These are phyloP conservation scores for Calocera viscosa DNA, from an alignment of 768 basidiomycete species.

Conservation along the genomic window DNA sequence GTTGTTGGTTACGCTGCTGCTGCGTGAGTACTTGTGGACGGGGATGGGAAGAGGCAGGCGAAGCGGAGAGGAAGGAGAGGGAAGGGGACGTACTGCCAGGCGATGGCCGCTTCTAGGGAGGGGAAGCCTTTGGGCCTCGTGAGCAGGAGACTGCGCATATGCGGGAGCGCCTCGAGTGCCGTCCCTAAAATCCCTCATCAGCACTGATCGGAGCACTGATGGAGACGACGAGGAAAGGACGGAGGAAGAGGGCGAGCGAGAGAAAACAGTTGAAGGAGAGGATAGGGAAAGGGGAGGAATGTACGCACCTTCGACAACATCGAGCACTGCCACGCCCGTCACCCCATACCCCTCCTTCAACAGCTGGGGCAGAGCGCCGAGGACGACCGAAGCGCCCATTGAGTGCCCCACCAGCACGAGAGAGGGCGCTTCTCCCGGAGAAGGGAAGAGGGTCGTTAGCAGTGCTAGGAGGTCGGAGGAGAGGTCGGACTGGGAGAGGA, in stretches of 20 bases:
- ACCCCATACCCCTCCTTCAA: slow-evolving; percentile 57
- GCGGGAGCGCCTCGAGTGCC: slow-evolving; percentile 81
- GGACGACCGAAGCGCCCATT: slow-evolving; percentile 88
- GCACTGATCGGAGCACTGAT: too few relatives aligned
- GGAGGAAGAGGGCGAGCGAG: too few relatives aligned
- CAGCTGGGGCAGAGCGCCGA: slow-evolving; percentile 53
- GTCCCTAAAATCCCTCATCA: slow-evolving; percentile 46
- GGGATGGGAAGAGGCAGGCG: background rate
- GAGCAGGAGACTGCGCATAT: slow-evolving; percentile 81
- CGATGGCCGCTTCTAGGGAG: slow-evolving; percentile 70
- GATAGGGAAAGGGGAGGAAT: background rate
- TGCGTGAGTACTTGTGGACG: too few relatives aligned
- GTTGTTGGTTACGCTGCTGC: slow-evolving; percentile 55
- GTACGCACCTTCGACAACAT: slow-evolving; percentile 74
- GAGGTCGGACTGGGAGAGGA: slow-evolving; percentile 46
- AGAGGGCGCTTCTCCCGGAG: slow-evolving; percentile 49
- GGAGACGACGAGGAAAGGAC: too few relatives aligned
- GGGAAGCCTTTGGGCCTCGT: slow-evolving; percentile 77
- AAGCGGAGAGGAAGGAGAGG: background rate
- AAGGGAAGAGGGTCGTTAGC: slow-evolving; percentile 55
- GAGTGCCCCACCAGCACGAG: slow-evolving; percentile 84
- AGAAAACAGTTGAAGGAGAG: background rate
- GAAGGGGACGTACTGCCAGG: slow-evolving; percentile 74
- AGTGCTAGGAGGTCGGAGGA: slow-evolving; percentile 62
- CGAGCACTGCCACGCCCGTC: slow-evolving; percentile 66